These are phyloP conservation scores for Candida orba DNA, from an alignment of 805 yeast genomes.

Conservation along the genomic window DNA sequence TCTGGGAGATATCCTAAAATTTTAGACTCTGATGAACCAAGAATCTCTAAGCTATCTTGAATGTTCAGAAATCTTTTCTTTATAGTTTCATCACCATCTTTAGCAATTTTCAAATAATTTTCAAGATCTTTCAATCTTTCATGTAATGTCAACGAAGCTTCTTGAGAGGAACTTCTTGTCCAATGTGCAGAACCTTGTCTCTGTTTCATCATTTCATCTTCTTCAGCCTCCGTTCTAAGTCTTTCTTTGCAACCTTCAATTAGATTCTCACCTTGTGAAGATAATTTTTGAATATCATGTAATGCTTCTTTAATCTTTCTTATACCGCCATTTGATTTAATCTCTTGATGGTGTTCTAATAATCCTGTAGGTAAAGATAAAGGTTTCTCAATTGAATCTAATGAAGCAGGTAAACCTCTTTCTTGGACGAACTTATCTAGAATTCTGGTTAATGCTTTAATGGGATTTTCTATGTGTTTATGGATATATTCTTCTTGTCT, in stretches of 20 bases:
- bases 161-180: constrained; percentile 42
- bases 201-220: constrained; percentile 45
- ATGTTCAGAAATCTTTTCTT: constrained; percentile 40
- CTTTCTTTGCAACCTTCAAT: constrained; percentile 40
- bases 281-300: constrained; percentile 37
- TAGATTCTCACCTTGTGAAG: constrained; percentile 33
- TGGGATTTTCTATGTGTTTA: constrained; percentile 39
- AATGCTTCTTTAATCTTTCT: constrained; percentile 34
- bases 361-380: constrained; percentile 52
- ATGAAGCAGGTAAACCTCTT: constrained; percentile 49
- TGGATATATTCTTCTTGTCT: constrained; percentile 49
- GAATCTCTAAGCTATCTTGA: constrained; percentile 37
- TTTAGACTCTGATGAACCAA: constrained; percentile 29
- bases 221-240: constrained; percentile 43
- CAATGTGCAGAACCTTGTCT: constrained; percentile 49
- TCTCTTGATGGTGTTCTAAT: constrained; percentile 46
- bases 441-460: constrained; percentile 38
- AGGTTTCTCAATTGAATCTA: constrained; percentile 52
- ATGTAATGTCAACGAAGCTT: constrained; percentile 34
- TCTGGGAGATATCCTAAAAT: constrained; percentile 26
- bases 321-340: constrained; percentile 48
- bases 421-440: constrained; percentile 39
- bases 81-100: constrained; percentile 52
- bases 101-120: constrained; percentile 48
- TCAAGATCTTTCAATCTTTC: constrained; percentile 38